A percentile compares a stretch with the other conserved stretches of the same genome.
These are phyloP conservation scores for Candida insectalens DNA, from an alignment of 805 yeast genomes.

Conservation along the genomic window DNA sequence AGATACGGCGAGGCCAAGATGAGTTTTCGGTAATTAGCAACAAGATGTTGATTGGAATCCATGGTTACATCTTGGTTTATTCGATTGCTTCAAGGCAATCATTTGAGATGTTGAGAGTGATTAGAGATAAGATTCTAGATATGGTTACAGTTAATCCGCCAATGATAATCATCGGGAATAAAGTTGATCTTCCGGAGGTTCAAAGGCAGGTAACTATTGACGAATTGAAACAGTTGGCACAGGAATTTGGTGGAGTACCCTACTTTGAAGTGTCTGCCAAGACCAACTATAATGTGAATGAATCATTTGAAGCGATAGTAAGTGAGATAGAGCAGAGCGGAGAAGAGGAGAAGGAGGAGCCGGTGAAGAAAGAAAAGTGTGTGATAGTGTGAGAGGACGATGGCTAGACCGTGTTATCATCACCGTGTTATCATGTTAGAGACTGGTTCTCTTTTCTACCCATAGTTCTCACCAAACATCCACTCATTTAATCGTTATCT, in stretches of 20 bases:
- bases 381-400: too few species aligned
- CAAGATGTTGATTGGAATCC: slow-evolving; percentile 70
- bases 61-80: slow-evolving; percentile 76
- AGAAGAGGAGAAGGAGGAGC: slow-evolving; percentile 2
- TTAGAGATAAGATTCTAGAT: slow-evolving; percentile 78
- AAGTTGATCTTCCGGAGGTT: slow-evolving; percentile 44
- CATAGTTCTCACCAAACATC: too few species aligned
- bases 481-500: too few species aligned
- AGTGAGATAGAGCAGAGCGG: slow-evolving; percentile 42
- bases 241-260: slow-evolving; percentile 30
- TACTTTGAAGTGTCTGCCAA: slow-evolving; percentile 42
- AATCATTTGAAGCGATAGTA: slow-evolving; percentile 51
- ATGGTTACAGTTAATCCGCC: slow-evolving; percentile 40
- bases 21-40: slow-evolving; percentile 76
- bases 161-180: slow-evolving; percentile 38
- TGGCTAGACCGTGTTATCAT: not conserved
- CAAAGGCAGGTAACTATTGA: slow-evolving; percentile 46
- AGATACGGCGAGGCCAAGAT: slow-evolving; percentile 90
- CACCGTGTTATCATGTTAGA: not conserved
- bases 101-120: slow-evolving; percentile 64
- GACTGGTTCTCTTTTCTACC: too few species aligned
- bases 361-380: too few species aligned
- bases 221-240: slow-evolving; percentile 40
- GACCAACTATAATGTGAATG: slow-evolving; percentile 32
- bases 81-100: slow-evolving; percentile 72